Evolutionary conservation across 2,329 filamentous ascomycete species (phyloP), one percentile per base, ranked within the genome.

Genomic region (Botrytis fabae): DNA sequence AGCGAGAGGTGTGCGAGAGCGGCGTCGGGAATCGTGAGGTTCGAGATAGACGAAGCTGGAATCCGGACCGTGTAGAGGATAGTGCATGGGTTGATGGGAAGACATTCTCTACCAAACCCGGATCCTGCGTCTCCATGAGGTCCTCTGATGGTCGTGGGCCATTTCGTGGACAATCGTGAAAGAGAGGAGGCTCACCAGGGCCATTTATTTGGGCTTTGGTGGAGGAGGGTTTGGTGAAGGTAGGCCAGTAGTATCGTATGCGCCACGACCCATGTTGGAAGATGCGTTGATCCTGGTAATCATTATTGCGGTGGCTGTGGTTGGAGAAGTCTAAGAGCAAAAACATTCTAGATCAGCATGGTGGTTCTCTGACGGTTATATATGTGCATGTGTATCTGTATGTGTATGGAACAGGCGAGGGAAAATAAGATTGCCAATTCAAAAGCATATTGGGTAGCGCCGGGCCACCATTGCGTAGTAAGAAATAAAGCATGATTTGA

Each of bases 181-280:
- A 48, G 62, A n/a, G 72, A 71, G 64, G 66, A 57, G 71, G 35
- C 66, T 46, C 65, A 18, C 54, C 9, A 54, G 48, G 22, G 42
- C 70, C 64, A 60, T 79, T 57, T 81, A 80, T 76, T 76, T 79
- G n/a, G 78, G 77, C 78, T 81, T 80, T 59, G 78, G 78, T 69
- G 69, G 69, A 74, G 78, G 78, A 68, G 78, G 79, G 72, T 42
- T 57, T 57, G 48, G 85, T 85, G 81, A 86, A 86, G 73, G 82
- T 81, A 38, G 86, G 81, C 85, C 85, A 38, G 85, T 86, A 75
- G 84, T 86, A 76, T 87, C 85, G 78, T 87, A 87, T 76, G 85
- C 85, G 73, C 85, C 85, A 73, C 85, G 83, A 75, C 84, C 85
- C 84, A 86, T 86, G 80, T 86, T 85, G 81, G 76, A 79, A 25